Base-by-base conservation (phyloP, 805 yeast species). In the Candida ipomoeae region DNA sequence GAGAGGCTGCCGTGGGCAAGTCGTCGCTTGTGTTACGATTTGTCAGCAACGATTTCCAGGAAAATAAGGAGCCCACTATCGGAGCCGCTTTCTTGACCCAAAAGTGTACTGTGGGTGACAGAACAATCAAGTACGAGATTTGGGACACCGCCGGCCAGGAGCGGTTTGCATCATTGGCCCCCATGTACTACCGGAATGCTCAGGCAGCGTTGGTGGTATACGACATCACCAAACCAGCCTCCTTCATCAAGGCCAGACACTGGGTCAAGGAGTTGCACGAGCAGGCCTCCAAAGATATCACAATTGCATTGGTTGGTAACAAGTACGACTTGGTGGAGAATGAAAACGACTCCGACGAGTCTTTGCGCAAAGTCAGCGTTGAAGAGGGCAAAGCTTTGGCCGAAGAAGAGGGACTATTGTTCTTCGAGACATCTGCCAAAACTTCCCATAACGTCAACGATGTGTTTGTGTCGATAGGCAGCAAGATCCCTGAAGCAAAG, bases 381-480 rank as follows among this genome's bases (percentile, higher is more conserved):
- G 91, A 87, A 58, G 98, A 94, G 66, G 99, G 97, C 36, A 76
- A 84, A 68, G 81, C 80, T 50, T 75, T 92, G 52, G 97, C 98
- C 3, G 87, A 87, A 37, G 97, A 94, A 62, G 97, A 92, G 70
- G 90, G 87, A 1, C 74, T 94, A 52, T 71, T 94, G 56, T 92
- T 92, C 64, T 92, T 88, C 64, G 99, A 92, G 72, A 89, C 97
- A 6, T 84, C 94, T 65, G 99, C 99, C 18, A 92, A 92, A 73
- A 83, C 95, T 3, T 87, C 92, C 15, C 77, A 79, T 62, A 90
- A 91, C 62, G 97, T 92, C 37, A 89, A 87, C 62, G 96, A 92
- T 55, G 96, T 92, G 48, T 92, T 92, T 66, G 72, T 89, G 63
- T 92, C 89, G 14, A 88, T 92, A 56, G 99, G 97, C 42, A 82